Conservation (phyloP, 768 basidiomycete genomes). For the Gyrodon lividus region DNA sequence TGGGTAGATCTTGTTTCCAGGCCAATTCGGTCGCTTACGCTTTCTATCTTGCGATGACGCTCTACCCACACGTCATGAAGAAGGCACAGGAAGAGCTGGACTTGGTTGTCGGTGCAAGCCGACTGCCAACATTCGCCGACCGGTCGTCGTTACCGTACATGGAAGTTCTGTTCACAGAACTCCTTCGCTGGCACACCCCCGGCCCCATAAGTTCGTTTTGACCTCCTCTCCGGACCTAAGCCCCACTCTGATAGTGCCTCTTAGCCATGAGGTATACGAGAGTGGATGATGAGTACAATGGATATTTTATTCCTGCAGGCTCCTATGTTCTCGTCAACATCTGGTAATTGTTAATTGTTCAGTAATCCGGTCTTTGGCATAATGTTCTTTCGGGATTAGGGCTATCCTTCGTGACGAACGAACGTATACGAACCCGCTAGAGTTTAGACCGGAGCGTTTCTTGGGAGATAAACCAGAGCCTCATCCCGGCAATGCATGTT, state of each 20-base stretch:
- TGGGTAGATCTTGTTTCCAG: constrained; percentile 5
- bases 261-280: constrained; percentile 8
- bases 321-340: constrained; percentile 19
- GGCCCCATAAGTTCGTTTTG: constrained; percentile 9
- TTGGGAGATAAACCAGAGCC: constrained; percentile 16
- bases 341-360: constrained; percentile 1
- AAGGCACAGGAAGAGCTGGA: constrained; percentile 30
- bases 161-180: constrained; percentile 25
- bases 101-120: constrained; percentile 20
- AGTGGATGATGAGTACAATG: constrained; percentile 17
- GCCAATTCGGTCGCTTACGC: constrained; percentile 8
- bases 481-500: constrained; percentile 11
- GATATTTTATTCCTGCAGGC: constrained; percentile 20
- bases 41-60: constrained; percentile 29
- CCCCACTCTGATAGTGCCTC: not conserved
- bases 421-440: constrained; percentile 16
- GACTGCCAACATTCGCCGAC: constrained; percentile 26
- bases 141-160: constrained; percentile 26
- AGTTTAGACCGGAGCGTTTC: constrained; percentile 26
- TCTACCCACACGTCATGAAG: constrained; percentile 25
- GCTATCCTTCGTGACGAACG: constrained; percentile 17
- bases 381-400: constrained; percentile 1
- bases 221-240: not conserved
- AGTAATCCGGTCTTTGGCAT: not conserved
- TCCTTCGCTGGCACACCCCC: constrained; percentile 21